phyloP scores from a whole-genome alignment of 768 basidiomycete genomes.

The Rhizopogon vesiculosus region DNA sequence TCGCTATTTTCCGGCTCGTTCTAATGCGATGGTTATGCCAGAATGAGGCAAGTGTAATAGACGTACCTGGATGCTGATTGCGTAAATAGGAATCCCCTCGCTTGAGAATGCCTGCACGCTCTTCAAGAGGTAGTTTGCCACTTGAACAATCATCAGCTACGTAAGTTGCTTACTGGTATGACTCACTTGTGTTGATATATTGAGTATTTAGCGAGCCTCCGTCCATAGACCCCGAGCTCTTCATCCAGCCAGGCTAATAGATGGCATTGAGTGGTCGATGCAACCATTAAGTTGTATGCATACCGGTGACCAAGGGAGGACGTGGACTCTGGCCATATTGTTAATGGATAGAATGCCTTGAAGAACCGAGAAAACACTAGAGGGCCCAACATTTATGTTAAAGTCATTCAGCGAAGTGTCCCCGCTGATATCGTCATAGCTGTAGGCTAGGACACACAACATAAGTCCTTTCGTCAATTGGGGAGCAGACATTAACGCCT shows the following conservation, averaged over 20 bases:
- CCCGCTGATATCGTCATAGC: slow-evolving; percentile 54
- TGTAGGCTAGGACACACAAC: slow-evolving; percentile 43
- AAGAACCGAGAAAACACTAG: slow-evolving; percentile 58
- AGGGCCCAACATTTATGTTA: slow-evolving; percentile 52
- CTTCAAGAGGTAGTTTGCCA: slow-evolving; percentile 70
- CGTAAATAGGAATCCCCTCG: slow-evolving; percentile 58
- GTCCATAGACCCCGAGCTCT: slow-evolving; percentile 58
- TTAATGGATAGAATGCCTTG: slow-evolving; percentile 62
- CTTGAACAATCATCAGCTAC: slow-evolving; percentile 32
- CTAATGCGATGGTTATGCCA: slow-evolving; percentile 24
- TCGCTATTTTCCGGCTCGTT: slow-evolving; percentile 53
- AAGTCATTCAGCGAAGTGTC: slow-evolving; percentile 58
- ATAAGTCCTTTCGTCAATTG: background rate
- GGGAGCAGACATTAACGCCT: slow-evolving; percentile 7
- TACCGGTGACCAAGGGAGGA: slow-evolving; percentile 76
- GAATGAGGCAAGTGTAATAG: background rate
- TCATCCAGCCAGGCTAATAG: slow-evolving; percentile 75
- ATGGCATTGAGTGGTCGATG: slow-evolving; percentile 8
- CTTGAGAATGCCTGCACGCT: slow-evolving; percentile 62
- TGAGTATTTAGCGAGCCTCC: slow-evolving; percentile 55
- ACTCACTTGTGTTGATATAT: slow-evolving; percentile 46
- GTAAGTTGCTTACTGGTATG: background rate
- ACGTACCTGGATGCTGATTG: slow-evolving; percentile 51
- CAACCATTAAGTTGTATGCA: slow-evolving; percentile 11
- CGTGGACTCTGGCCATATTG: slow-evolving; percentile 44